Evolutionary conservation across 2,329 filamentous ascomycete species (phyloP), one percentile per base, ranked within the genome.

Genomic region (Colletotrichum limetticola): DNA sequence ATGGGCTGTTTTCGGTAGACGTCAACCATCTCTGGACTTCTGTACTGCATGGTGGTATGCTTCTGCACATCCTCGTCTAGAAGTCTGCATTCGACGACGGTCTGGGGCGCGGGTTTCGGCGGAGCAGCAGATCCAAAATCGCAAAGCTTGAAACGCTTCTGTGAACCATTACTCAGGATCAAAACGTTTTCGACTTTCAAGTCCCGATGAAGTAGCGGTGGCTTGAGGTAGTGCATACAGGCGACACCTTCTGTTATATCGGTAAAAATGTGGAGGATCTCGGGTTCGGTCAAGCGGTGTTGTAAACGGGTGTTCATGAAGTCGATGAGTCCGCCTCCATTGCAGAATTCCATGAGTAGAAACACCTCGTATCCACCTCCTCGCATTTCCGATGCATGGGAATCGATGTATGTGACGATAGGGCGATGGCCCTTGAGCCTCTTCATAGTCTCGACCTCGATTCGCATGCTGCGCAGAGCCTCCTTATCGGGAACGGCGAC

Each of bases 401-500:
- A 98, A 86, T 99, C 97, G 82, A 98, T 95, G 85, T 99, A 99
- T 72, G 93, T 98, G 78, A 99, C 97, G 80, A 99, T 98, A 78
- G 97, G 93, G 75, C 92, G 91, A 88, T 98, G 97, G 70, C 97
- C 97, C 87, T 98, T 98, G 78, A 99, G 89, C 84, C 97, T 95
- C 91, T 99, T 99, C 97, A 99, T 99, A 16, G 97, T 99, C 86
- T 99, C 97, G 78, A 99, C 97, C 87, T 99, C 97, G 77, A 92
- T 98, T 83, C 97, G 92, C 97, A 99, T 98, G 83, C 94, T 95
- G 75, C 94, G 94, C 84, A 99, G 87, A 71, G 96, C 91, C 76
- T 97, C 94, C 88, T 97, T 98, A 84, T 99, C 97, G 37, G 97
- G 95, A 65, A 98, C 97, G 46, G 97, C 97, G 71, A 99, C 97